Conservation (phyloP, 805 yeast species). For the Candida maltosa region DNA sequence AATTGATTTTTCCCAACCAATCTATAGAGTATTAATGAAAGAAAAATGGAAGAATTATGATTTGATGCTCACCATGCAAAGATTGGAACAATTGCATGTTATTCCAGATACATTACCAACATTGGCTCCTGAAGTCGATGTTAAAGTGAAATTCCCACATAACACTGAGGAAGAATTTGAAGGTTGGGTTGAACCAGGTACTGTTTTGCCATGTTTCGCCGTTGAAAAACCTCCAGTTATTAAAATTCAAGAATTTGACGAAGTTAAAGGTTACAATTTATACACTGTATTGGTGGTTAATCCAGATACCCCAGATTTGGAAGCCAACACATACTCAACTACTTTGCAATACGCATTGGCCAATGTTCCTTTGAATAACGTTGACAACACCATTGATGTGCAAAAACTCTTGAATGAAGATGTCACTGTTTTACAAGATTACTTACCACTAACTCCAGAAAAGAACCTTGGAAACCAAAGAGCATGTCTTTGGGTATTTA, state of each 20-base stretch:
- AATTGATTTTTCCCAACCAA: conserved; percentile 70
- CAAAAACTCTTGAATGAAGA: conserved; percentile 37
- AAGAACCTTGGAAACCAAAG: conserved; percentile 83
- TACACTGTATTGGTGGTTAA: conserved; percentile 83
- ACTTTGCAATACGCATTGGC: conserved; percentile 74
- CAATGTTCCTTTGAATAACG: conserved; percentile 59
- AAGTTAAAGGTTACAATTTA: conserved; percentile 40
- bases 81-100: conserved; percentile 78
- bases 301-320: conserved; percentile 85
- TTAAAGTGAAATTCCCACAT: conserved; percentile 72
- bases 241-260: conserved; percentile 67
- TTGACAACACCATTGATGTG: conserved; percentile 54
- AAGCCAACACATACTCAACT: conserved; percentile 64
- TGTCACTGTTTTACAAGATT: conserved; percentile 43
- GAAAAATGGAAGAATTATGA: conserved; percentile 70
- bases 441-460: conserved; percentile 84
- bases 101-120: conserved; percentile 96
- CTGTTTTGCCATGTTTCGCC: conserved; percentile 64
- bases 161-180: conserved; percentile 50
- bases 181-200: conserved; percentile 80
- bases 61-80: conserved; percentile 83
- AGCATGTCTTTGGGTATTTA: conserved; percentile 85
- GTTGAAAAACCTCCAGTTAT: conserved; percentile 77
- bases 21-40: conserved; percentile 68
- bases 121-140: conserved; percentile 73